Evolutionary conservation across 2,329 filamentous ascomycete genomes (phyloP), one percentile per base, ranked within the genome.

Genomic region (Dothistroma septosporum): DNA sequence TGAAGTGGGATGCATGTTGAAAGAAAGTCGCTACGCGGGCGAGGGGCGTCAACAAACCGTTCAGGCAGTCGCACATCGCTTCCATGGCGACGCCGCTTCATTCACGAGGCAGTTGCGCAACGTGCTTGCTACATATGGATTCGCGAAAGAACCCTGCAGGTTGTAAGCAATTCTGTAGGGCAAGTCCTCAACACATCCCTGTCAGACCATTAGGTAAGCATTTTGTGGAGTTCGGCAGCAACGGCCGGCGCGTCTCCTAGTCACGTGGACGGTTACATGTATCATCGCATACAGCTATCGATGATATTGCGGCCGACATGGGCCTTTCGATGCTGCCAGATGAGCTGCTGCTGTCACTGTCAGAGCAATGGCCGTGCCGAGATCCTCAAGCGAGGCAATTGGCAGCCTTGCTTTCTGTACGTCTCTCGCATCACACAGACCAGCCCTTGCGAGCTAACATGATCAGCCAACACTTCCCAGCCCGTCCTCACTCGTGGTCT

Each of bases 401-500:
- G 0, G 69, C 74, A 8, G 74, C 77, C 8, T 70, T 83, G 2
- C 75, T 80, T 48, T 75, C 76, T 41, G 80, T 82, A 67, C 35
- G 75, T 66, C 28, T 22, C 41, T n/a, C 24, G 24, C 16, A 47
- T 12, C 53, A 19, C 47, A 37, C 35, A 21, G 33, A 46, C 41
- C 21, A 21, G 8, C 24, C 22, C n/a, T 28, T 31, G 12, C n/a
- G 50, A 35, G 31, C 56, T 61, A 55, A 61, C 57, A 22, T 24
- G 35, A 53, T 44, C 71, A 90, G 85, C 83, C 86, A 22, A 75
- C 78, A 52, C 81, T 87, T n/a, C 87, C 90, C 32, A 87, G 85
- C 59, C 89, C 89, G 59, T 80, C 85, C 11, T 89, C 90, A 62
- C 75, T 97, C 11, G 86, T 97, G 22, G 76, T 95, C 53, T 87